Percentiles rank a stretch among this genome's conserved stretches.
Conservation (phyloP, 148 eudicot genomes). For the Silene uniflora region DNA sequence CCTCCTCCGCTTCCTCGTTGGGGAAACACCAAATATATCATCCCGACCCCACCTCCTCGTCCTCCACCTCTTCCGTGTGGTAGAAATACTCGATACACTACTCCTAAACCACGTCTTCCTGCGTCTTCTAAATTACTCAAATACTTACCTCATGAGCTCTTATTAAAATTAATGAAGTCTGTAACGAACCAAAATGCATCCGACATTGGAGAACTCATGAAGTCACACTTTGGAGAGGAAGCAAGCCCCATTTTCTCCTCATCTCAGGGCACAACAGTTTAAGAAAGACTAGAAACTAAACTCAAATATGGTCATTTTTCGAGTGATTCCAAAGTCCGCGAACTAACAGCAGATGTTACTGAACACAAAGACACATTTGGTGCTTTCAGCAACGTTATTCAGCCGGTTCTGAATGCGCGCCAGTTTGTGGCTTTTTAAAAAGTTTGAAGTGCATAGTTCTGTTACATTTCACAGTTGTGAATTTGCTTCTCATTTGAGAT, state of each 20-base stretch:
- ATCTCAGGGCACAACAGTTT: neutral
- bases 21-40: too few species aligned
- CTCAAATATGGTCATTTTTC: neutral
- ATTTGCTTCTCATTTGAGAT: too few species aligned
- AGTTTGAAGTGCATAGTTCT: too few species aligned
- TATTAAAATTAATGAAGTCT: constrained; percentile 4
- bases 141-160: constrained; percentile 11
- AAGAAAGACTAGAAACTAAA: neutral
- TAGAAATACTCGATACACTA: too few species aligned
- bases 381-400: too few species aligned
- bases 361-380: neutral
- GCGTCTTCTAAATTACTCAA: neutral
- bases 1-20: neutral
- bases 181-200: neutral
- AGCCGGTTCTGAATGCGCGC: too few species aligned
- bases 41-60: too few species aligned
- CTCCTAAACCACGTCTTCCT: too few species aligned
- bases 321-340: neutral
- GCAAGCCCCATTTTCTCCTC: constrained; percentile 11
- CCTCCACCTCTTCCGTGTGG: too few species aligned
- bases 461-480: too few species aligned
- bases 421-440: too few species aligned
- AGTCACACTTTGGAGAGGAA: neutral
- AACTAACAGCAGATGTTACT: constrained; percentile 6
- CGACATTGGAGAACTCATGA: neutral